Conservation (phyloP, 106 monocot genomes). For the Dendrobium nobile region DNA sequence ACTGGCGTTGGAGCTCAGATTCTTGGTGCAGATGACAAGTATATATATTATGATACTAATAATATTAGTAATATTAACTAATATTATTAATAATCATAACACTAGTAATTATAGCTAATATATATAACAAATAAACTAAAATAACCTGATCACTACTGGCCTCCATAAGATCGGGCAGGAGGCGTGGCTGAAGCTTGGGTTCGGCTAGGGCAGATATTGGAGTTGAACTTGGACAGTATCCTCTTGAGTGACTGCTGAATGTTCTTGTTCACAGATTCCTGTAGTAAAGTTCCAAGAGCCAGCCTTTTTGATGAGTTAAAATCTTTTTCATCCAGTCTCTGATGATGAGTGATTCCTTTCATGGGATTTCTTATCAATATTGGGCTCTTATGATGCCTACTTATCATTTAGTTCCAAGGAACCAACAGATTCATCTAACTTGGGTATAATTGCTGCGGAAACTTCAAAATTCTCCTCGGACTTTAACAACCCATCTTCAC, state of each 20-base stretch:
- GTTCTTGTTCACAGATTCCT: not conserved
- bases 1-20: conserved; percentile 95
- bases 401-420: not conserved
- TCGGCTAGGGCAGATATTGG: too few relatives aligned
- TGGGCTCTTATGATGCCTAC: not conserved
- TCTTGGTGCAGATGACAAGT: conserved; percentile 93
- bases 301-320: conserved; percentile 2
- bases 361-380: not conserved
- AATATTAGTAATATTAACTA: too few relatives aligned
- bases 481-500: conserved; percentile 73
- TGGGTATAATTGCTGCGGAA: conserved; percentile 10
- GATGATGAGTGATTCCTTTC: conserved; percentile 30
- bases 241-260: not conserved
- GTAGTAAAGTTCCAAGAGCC: not conserved
- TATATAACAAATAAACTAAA: too few relatives aligned
- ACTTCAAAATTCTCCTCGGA: conserved; percentile 45
- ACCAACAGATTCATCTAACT: conserved; percentile 21
- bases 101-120: too few relatives aligned
- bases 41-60: conserved; percentile 21
- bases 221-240: not conserved
- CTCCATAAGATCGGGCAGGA: too few relatives aligned
- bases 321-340: conserved; percentile 52
- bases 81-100: too few relatives aligned
- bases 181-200: too few relatives aligned
- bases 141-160: too few relatives aligned